Base-by-base conservation (phyloP, 306 rosid species). In the Astragalus glycyphyllos region DNA sequence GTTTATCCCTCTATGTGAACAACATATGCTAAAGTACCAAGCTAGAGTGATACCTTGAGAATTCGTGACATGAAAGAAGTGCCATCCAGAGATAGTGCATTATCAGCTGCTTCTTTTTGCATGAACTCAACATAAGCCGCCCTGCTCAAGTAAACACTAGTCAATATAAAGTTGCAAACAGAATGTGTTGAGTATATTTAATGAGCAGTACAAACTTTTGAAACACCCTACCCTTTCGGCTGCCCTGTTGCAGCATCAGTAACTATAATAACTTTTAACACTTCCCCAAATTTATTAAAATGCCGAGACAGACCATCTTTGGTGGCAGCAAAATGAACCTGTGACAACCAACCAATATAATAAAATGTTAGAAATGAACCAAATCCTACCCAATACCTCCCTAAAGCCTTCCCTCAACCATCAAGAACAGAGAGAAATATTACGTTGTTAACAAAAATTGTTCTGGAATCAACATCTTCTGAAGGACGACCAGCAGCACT, bases 241-340 rank as follows among this genome's bases (percentile, higher is more conserved):
- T 84, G 96, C 65, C 96, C 95, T 11, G 96, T 93, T 41, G 89
- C 77, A 40, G 88, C 89, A 83, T 93, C 97, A 47, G 88, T 90
- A 47, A 84, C 76, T 58, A 90, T 90, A 32, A 87, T 64, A 56
- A 90, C 96, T 82, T 93, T 93, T 51, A 87, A 81, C 42, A 93
- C 88, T 35, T 93, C 98, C 37, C 98, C 97, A 65, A 87, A 90
- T 80, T 85, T 90, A 68, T 84, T 90, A 65, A 93, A 89, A 82
- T 93, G 98, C 46, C 92, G 84, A 77, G 97, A 88, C 71, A 93
- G 77, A 68, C 90, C 84, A 79, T 90, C 98, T 86, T 87, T 93
- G 61, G 96, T 85, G 32, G 98, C 97, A 81, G 86, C 98, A 84
- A 90, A 93, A 76, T 93, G 98, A 46, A 93, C 97, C 98, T 92